These are phyloP conservation scores for Pisolithus microcarpus DNA, from an alignment of 768 basidiomycete genomes.

Conservation along the genomic window DNA sequence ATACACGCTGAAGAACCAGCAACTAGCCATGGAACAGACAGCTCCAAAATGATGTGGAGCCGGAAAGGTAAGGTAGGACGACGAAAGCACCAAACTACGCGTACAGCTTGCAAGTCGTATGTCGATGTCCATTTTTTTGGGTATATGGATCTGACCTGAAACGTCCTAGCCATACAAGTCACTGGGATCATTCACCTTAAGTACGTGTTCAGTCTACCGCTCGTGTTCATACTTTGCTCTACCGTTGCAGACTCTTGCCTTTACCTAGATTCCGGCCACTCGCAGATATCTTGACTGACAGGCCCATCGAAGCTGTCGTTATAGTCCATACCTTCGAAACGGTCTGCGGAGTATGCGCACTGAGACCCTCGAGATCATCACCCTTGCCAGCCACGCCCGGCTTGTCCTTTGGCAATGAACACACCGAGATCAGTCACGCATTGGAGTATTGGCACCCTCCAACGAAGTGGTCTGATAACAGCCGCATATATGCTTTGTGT, in stretches of 20 bases:
- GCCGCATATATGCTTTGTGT: slow-evolving; percentile 71
- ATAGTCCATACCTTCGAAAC: slow-evolving; percentile 54
- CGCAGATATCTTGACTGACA: slow-evolving; percentile 53
- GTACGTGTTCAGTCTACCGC: slow-evolving; percentile 60
- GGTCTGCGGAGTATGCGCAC: slow-evolving; percentile 55
- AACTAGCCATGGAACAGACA: too few species aligned
- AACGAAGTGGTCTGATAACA: slow-evolving; percentile 70
- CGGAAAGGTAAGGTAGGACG: too few species aligned
- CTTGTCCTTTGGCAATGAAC: too few species aligned
- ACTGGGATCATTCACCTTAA: slow-evolving; percentile 48
- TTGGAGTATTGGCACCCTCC: slow-evolving; percentile 57
- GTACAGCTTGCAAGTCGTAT: slow-evolving; percentile 51
- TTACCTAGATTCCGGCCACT: slow-evolving; percentile 63
- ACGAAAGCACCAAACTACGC: too few species aligned
- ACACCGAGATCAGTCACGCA: slow-evolving; percentile 46
- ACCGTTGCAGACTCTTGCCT: slow-evolving; percentile 60
- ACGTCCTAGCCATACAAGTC: slow-evolving; percentile 50
- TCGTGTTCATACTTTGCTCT: slow-evolving; percentile 54
- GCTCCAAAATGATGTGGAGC: too few species aligned
- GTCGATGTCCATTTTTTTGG: slow-evolving; percentile 17
- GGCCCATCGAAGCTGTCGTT: slow-evolving; percentile 56
- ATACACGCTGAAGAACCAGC: too few species aligned
- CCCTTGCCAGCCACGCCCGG: slow-evolving; percentile 6
- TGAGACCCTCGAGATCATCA: slow-evolving; percentile 37
- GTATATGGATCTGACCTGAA: background rate